These are phyloP conservation scores for Globisporangium recalcitrans DNA, from an alignment of 352 stramenopile genomes.

Conservation along the genomic window DNA sequence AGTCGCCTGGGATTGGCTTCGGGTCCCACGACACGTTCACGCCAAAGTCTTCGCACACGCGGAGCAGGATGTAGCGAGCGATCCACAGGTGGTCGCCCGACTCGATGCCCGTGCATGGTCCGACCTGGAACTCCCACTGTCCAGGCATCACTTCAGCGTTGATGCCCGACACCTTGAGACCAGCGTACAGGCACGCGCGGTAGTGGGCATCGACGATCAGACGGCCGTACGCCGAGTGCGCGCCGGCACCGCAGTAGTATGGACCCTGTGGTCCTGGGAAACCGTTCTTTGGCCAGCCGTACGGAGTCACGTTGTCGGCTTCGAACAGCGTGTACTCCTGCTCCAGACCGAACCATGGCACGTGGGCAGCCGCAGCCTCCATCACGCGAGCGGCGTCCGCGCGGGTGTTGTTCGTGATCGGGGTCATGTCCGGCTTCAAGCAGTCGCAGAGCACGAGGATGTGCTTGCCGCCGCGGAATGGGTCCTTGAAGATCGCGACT, in stretches of 20 bases:
- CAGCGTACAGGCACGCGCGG: constrained; percentile 92
- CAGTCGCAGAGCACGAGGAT: constrained; percentile 97
- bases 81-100: constrained; percentile 96
- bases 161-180: constrained; percentile 94
- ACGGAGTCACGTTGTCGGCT: constrained; percentile 80
- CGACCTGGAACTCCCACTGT: constrained; percentile 98
- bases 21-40: constrained; percentile 96
- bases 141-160: constrained; percentile 98
- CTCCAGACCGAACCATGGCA: constrained; percentile 95
- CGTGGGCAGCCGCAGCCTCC: constrained; percentile 42
- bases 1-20: constrained; percentile 97
- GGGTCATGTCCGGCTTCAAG: constrained; percentile 91
- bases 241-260: constrained; percentile 93
- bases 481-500: constrained; percentile 94
- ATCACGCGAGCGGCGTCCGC: constrained; percentile 72
- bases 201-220: constrained; percentile 94
- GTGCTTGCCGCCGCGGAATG: constrained; percentile 93
- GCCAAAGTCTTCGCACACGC: constrained; percentile 96
- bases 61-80: constrained; percentile 95
- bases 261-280: constrained; percentile 88
- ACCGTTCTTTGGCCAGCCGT: constrained; percentile 89
- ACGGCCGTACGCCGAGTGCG: constrained; percentile 95
- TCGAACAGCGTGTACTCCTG: constrained; percentile 96
- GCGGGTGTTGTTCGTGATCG: constrained; percentile 91
- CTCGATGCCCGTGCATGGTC: constrained; percentile 94